Conservation (phyloP, 2,329 filamentous ascomycete genomes). For the Fusarium longipes region DNA sequence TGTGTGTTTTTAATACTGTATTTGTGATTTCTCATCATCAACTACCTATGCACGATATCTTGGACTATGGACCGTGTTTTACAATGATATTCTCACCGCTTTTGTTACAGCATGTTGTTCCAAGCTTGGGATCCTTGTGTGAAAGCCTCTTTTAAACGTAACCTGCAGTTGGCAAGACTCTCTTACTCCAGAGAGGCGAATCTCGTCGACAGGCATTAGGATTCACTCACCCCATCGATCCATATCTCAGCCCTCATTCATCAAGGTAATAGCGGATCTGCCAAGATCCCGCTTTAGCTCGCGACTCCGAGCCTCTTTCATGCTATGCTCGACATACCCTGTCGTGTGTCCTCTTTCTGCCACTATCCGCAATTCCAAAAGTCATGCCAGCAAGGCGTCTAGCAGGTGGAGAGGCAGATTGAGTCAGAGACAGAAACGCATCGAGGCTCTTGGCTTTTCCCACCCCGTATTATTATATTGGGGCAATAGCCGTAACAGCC, state of each 20-base stretch:
- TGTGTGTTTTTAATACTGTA: not conserved
- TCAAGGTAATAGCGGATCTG: slow-evolving; percentile 15
- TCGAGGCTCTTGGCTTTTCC: slow-evolving; percentile 12
- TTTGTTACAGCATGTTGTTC: slow-evolving; percentile 3
- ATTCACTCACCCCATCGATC: slow-evolving; percentile 12
- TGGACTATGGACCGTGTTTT: slow-evolving; percentile 11
- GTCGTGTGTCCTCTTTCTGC: not conserved
- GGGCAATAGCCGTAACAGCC: slow-evolving; percentile 5
- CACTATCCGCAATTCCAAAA: not conserved
- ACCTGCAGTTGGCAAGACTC: not conserved
- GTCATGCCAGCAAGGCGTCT: not conserved
- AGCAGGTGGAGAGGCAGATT: not conserved
- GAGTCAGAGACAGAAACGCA: not conserved
- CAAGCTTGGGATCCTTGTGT: not conserved
- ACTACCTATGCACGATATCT: too few relatives aligned
- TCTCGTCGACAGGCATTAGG: slow-evolving; percentile 12
- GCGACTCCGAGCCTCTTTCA: not conserved
- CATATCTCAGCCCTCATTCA: slow-evolving; percentile 6
- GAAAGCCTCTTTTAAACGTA: not conserved
- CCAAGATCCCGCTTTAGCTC: slow-evolving; percentile 22
- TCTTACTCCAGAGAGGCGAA: not conserved
- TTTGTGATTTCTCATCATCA: slow-evolving; percentile 10
- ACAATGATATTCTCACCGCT: slow-evolving; percentile 26
- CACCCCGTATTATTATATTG: slow-evolving; percentile 3
- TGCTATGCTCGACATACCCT: not conserved